Evolutionary conservation across 176 grass and related monocot genomes (phyloP).

Genomic region (Lolium perenne): DNA sequence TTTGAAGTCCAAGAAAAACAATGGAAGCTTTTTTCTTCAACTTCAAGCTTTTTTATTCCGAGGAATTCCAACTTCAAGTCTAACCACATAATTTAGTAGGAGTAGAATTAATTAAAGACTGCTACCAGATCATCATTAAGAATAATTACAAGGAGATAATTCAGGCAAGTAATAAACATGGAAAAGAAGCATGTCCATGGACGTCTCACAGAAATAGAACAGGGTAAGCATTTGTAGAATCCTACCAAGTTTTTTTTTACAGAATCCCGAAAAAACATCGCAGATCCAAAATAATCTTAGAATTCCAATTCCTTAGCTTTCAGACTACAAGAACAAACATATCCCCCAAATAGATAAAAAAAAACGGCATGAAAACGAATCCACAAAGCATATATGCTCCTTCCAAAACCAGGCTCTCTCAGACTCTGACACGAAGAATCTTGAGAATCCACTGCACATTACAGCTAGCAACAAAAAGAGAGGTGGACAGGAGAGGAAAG

Average conservation of each 20-base stretch:
- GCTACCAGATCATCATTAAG: neutral
- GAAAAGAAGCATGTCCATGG: neutral
- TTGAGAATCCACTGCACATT: neutral
- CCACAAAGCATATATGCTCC: neutral
- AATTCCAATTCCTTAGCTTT: neutral
- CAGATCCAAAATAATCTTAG: constrained; percentile 21
- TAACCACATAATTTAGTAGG: constrained; percentile 22
- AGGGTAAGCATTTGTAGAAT: neutral
- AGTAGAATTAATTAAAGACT: constrained; percentile 30
- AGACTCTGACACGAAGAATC: neutral
- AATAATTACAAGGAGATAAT: neutral
- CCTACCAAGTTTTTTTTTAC: no score
- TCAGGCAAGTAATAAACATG: neutral
- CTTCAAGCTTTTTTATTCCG: neutral
- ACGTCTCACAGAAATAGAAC: constrained; percentile 7
- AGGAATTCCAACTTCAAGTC: constrained; percentile 5
- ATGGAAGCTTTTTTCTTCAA: neutral
- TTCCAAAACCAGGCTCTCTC: neutral
- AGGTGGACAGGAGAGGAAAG: neutral
- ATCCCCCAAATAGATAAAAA: neutral
- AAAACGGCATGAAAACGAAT: neutral
- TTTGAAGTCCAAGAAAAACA: neutral
- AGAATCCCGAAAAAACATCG: neutral
- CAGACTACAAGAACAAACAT: neutral
- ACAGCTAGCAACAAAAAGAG: neutral